Base-by-base conservation (phyloP, 306 rosid genomes). In the Clitoria ternatea region DNA sequence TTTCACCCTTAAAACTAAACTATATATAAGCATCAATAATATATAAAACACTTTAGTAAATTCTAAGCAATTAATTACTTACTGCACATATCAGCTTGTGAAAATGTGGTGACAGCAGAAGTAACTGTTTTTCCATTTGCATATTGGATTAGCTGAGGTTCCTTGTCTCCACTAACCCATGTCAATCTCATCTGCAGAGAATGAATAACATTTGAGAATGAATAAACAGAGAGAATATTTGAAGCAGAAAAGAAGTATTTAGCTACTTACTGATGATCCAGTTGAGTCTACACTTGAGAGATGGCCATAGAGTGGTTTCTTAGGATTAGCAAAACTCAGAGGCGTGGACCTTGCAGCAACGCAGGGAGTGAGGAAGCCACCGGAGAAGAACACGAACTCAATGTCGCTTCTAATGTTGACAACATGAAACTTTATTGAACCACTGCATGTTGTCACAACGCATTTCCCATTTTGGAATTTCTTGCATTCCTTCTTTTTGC, bases 401-500 rank as follows among this genome's bases (percentile, higher is more conserved):
- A 93, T 87, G 82, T 93, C 89, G 2, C 88, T 93, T 78, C 98
- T 74, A 47, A 93, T 85, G 87, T 93, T 93, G 68, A 93, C 59
- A 2, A 90, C 92, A 72, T 93, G 98, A 69, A 93, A 93, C 54
- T 82, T 29, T 64, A 93, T 24, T 13, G 92, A 53, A 32, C 93
- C 97, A 68, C 75, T 79, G 72, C 96, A 90, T 2, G 90, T 84
- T 54, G 60, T 47, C 8, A 33, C 66, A 32, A 0, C 12, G 45
- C 92, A 87, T 24, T 30, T 70, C 9, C 89, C 83, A 18, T 76
- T 65, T 0, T 2, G 13, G 1, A 43, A 7, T 30, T 64, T 35
- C 61, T 78, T 72, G 83, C 95, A 87, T 54, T 85, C 84, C 43
- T 77, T 79, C 24, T 75, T 93, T 71, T 76, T 85, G 92, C 98